A percentile compares a stretch with the other conserved stretches of the same genome.
phyloP scores from a whole-genome alignment of 345 rosid genomes.

The Tarenaya hassleriana region DNA sequence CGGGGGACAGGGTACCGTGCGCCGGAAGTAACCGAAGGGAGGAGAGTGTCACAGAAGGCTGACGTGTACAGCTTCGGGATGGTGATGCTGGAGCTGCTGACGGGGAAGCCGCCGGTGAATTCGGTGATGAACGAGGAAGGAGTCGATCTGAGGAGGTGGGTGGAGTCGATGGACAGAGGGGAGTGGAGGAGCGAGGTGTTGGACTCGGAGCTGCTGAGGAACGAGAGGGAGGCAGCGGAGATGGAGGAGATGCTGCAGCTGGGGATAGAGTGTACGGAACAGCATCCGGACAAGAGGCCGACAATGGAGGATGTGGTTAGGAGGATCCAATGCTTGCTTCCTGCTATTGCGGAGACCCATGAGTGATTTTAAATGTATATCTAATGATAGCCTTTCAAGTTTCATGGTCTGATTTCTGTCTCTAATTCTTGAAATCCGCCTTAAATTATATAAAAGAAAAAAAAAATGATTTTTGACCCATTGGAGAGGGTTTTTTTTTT shows the following conservation, averaged over 20 bases:
- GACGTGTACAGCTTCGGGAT: constrained; percentile 96
- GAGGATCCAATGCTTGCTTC: constrained; percentile 52
- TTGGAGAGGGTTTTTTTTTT: too few relatives aligned
- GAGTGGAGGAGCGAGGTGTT: constrained; percentile 88
- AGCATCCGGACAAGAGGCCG: constrained; percentile 78
- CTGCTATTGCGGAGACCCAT: too few relatives aligned
- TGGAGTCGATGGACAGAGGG: constrained; percentile 44
- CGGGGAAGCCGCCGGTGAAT: constrained; percentile 86
- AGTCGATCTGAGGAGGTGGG: constrained; percentile 95
- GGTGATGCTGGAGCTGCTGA: constrained; percentile 69
- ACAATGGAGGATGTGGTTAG: constrained; percentile 54
- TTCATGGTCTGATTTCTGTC: too few relatives aligned
- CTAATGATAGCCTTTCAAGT: too few relatives aligned
- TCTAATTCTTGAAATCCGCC: too few relatives aligned
- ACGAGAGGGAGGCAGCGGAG: constrained; percentile 67
- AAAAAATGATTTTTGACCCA: too few relatives aligned
- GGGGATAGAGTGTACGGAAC: constrained; percentile 76
- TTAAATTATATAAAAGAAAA: too few relatives aligned
- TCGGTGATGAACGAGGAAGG: constrained; percentile 73
- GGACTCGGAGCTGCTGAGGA: constrained; percentile 79
- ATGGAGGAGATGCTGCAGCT: constrained; percentile 61
- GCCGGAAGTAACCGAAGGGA: constrained; percentile 88
- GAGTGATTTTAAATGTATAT: too few relatives aligned
- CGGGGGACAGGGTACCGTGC: constrained; percentile 87
- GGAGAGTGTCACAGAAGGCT: constrained; percentile 85